phyloP scores from a whole-genome alignment of 768 basidiomycete species.

The Auricularia auricula-judae region DNA sequence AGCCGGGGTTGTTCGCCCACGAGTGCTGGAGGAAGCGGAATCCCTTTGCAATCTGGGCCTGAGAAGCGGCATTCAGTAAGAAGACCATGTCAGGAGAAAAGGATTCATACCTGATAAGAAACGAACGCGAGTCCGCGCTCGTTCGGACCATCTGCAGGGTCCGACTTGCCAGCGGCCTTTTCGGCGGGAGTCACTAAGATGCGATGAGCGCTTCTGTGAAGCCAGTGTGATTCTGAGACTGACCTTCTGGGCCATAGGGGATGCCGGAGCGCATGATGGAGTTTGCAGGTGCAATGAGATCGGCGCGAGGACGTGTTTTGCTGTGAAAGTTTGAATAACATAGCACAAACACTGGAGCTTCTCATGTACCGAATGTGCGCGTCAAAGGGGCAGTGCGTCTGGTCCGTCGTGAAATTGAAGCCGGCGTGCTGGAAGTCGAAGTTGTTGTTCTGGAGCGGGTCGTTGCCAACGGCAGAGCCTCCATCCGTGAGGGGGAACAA shows the following conservation, averaged over 20 bases:
- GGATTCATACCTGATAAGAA: not conserved
- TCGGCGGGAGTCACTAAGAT: not conserved
- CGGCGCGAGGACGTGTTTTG: conserved; percentile 4
- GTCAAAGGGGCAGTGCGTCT: conserved; percentile 5
- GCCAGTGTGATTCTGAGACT: not conserved
- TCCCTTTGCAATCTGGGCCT: not conserved
- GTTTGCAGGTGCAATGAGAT: conserved; percentile 2
- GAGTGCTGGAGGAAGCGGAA: conserved; percentile 3
- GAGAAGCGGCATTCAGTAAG: not conserved
- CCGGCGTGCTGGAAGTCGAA: conserved; percentile 7
- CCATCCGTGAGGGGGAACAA: not conserved
- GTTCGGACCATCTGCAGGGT: not conserved
- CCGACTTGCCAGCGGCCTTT: not conserved
- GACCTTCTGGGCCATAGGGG: not conserved
- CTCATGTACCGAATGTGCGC: not conserved
- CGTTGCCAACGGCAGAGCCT: not conserved
- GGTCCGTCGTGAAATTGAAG: not conserved
- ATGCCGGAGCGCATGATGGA: conserved; percentile 6
- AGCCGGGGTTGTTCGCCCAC: conserved; percentile 1
- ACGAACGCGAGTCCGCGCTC: conserved; percentile 3
- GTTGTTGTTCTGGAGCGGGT: conserved; percentile 3
- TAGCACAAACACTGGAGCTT: not conserved
- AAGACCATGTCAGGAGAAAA: not conserved
- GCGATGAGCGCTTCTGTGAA: not conserved
- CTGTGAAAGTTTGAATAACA: not conserved